Evolutionary conservation across 176 grass and related monocot genomes (phyloP).

Genomic region (Bonia amplexicaulis): DNA sequence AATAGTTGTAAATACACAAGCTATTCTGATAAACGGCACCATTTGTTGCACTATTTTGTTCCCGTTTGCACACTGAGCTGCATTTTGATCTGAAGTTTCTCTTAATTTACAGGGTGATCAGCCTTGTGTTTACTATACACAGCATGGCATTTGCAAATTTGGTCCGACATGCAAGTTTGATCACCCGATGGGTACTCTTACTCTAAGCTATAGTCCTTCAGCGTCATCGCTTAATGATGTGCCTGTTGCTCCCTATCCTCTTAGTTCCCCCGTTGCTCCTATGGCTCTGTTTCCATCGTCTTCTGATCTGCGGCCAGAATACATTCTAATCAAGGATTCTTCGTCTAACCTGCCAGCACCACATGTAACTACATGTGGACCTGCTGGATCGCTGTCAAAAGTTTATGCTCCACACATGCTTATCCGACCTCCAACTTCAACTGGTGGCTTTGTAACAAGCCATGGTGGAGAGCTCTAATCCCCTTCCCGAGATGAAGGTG

Average conservation of each 20-base stretch:
- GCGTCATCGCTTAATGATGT: constrained; percentile 55
- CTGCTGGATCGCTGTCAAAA: constrained; percentile 40
- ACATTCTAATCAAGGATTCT: constrained; percentile 36
- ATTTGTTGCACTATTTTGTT: neutral
- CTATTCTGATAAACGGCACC: constrained; percentile 3
- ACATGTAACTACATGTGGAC: constrained; percentile 36
- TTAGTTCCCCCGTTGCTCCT: constrained; percentile 39
- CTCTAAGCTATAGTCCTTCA: constrained; percentile 49
- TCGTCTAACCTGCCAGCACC: constrained; percentile 19
- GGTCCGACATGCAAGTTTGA: constrained; percentile 77
- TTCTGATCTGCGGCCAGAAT: constrained; percentile 45
- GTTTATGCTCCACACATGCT: constrained; percentile 50
- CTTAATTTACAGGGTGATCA: constrained; percentile 58
- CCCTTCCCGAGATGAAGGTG: constrained; percentile 16
- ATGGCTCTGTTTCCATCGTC: constrained; percentile 45
- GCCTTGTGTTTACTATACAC: constrained; percentile 60
- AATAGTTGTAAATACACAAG: neutral
- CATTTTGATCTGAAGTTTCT: constrained; percentile 3
- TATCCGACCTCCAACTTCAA: constrained; percentile 36
- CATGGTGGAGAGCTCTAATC: constrained; percentile 23
- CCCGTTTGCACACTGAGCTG: neutral
- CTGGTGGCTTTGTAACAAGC: constrained; percentile 17
- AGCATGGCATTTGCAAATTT: constrained; percentile 70
- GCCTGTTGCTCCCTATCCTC: constrained; percentile 49
- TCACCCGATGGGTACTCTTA: constrained; percentile 56